Conservation (phyloP, 441 rosid species). For the Hura crepitans region DNA sequence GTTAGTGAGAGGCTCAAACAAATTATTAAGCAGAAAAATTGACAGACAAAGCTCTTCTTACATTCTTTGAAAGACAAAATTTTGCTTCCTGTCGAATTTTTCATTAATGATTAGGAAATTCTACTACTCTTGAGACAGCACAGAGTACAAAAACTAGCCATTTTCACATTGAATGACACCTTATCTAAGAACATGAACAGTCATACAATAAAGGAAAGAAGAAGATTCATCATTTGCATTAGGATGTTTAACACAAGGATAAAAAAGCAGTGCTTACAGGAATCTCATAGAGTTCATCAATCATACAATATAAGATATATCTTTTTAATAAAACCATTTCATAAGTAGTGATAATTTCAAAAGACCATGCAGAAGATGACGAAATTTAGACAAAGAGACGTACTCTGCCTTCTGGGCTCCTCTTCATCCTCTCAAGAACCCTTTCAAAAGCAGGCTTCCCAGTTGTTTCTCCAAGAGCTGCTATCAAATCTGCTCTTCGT, state of each 20-base stretch:
- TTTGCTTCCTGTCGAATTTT: neutral
- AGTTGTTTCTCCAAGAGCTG: conserved; percentile 85
- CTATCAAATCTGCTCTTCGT: conserved; percentile 82
- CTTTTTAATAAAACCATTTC: neutral
- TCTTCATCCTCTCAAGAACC: conserved; percentile 79
- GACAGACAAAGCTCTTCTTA: neutral
- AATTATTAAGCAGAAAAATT: neutral
- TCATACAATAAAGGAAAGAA: neutral
- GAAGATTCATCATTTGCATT: neutral
- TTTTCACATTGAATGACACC: neutral
- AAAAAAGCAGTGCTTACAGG: too few species aligned
- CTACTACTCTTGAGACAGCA: neutral
- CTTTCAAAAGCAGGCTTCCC: conserved; percentile 83
- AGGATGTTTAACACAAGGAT: neutral
- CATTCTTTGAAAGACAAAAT: neutral
- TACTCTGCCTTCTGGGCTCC: conserved; percentile 69
- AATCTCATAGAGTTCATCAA: neutral
- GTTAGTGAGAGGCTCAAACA: neutral
- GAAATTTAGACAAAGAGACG: conserved; percentile 24
- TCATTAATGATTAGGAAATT: neutral
- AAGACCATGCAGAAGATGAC: neutral
- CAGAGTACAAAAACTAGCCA: neutral
- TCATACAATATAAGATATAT: neutral
- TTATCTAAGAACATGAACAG: neutral
- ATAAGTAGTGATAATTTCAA: neutral